phyloP scores from a whole-genome alignment of 2,329 filamentous ascomycete genomes.

The Apiospora koreana region DNA sequence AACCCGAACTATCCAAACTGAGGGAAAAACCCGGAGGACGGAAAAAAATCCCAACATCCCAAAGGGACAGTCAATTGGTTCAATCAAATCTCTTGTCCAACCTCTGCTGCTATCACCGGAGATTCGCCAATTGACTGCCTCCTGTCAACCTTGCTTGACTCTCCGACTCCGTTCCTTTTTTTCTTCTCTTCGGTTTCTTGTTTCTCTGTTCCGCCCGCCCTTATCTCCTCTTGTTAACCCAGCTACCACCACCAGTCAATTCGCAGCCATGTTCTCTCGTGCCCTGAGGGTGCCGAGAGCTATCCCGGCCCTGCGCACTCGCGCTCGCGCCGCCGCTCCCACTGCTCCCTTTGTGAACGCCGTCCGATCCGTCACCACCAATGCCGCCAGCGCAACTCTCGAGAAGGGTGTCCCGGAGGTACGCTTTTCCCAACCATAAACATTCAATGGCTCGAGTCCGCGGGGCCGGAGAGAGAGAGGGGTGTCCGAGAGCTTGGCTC shows the following conservation, averaged over 20 bases:
- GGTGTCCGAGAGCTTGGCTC: background rate
- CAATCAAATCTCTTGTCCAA: slow-evolving; percentile 9
- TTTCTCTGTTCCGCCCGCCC: slow-evolving; percentile 10
- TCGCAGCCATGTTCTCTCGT: slow-evolving; percentile 67
- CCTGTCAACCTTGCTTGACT: background rate
- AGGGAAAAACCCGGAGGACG: slow-evolving; percentile 10
- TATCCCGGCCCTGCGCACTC: slow-evolving; percentile 48
- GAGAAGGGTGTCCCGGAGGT: slow-evolving; percentile 64
- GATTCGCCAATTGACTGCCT: slow-evolving; percentile 9
- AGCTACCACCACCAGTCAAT: background rate
- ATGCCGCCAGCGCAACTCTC: slow-evolving; percentile 89
- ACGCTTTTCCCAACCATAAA: slow-evolving; percentile 22
- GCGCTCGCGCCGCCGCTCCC: slow-evolving; percentile 42
- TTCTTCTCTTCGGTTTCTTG: background rate
- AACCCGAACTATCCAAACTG: slow-evolving; percentile 2
- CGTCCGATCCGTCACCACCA: slow-evolving; percentile 84
- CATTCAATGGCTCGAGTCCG: background rate
- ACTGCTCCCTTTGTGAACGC: slow-evolving; percentile 45
- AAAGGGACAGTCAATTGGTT: background rate
- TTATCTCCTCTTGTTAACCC: background rate
- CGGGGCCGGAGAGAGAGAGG: background rate
- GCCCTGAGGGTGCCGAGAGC: slow-evolving; percentile 62
- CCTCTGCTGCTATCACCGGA: background rate
- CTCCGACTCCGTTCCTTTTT: slow-evolving; percentile 3
- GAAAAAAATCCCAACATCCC: slow-evolving; percentile 11